A percentile compares a stretch with the other conserved stretches of the same genome.
These are phyloP conservation scores for Pichia sp. DNA, from an alignment of 1,139 yeast genomes.

Conservation along the genomic window DNA sequence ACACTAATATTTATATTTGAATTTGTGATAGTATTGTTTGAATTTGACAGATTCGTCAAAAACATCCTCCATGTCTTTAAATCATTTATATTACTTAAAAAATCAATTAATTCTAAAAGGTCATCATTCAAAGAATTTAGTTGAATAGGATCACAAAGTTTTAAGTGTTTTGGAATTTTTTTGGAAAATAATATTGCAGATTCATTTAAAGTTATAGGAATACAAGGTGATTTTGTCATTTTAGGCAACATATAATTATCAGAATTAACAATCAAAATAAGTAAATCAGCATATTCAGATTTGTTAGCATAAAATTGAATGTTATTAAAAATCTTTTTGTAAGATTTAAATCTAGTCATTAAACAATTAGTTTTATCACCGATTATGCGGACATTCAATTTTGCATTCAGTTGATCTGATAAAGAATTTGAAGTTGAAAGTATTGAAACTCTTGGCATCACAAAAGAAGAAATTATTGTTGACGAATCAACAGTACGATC, in stretches of 20 bases:
- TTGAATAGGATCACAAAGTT: slow-evolving; percentile 33
- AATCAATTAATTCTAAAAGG: slow-evolving; percentile 27
- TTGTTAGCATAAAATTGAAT: slow-evolving; percentile 21
- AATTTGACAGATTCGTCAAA: slow-evolving; percentile 3
- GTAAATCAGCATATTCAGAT: slow-evolving; percentile 19
- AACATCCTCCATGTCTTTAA: slow-evolving; percentile 8
- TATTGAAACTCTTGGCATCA: slow-evolving; percentile 29
- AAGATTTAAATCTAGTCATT: slow-evolving; percentile 21
- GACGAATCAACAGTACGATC: slow-evolving; percentile 23
- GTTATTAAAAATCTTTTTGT: slow-evolving; percentile 24
- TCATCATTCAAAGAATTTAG: slow-evolving; percentile 70
- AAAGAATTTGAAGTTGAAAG: slow-evolving; percentile 2
- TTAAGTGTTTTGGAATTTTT: slow-evolving; percentile 12
- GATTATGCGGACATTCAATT: slow-evolving; percentile 23
- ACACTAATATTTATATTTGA: background rate
- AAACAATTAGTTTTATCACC: slow-evolving; percentile 22
- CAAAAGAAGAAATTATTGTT: slow-evolving; percentile 28
- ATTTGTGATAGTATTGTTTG: too few species aligned
- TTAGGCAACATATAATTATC: slow-evolving; percentile 27
- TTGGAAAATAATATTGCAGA: background rate
- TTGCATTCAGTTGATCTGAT: background rate
- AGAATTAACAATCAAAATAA: slow-evolving; percentile 23
- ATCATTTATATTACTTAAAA: slow-evolving; percentile 22
- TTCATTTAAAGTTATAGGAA: slow-evolving; percentile 23
- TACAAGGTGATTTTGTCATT: slow-evolving; percentile 25